A percentile compares a stretch with the other conserved stretches of the same genome.
Evolutionary conservation across 495 filamentous ascomycete genomes (phyloP).

Genomic region (Choiromyces venosus): DNA sequence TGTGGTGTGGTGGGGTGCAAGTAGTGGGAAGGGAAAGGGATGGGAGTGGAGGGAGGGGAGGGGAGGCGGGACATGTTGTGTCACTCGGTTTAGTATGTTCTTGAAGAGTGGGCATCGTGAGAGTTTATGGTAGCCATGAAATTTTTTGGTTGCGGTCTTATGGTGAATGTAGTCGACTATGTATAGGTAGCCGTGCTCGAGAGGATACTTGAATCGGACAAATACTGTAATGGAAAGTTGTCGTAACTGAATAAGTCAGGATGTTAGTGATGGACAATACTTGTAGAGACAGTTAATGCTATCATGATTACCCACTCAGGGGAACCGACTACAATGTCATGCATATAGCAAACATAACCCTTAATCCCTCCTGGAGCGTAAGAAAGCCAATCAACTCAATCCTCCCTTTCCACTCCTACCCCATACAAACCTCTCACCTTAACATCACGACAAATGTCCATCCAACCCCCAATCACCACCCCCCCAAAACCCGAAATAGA

Average conservation of each 20-base stretch:
- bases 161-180: too few relatives aligned
- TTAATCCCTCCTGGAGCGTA: neutral
- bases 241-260: too few relatives aligned
- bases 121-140: neutral
- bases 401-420: neutral
- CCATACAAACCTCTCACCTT: neutral
- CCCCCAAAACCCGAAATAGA: conserved; percentile 3
- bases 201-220: too few relatives aligned
- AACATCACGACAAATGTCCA: too few relatives aligned
- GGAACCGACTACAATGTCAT: neutral
- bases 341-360: neutral
- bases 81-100: too few relatives aligned
- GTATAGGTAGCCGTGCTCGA: neutral
- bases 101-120: neutral
- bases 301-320: neutral
- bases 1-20: too few relatives aligned
- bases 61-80: too few relatives aligned
- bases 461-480: neutral
- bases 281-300: neutral
- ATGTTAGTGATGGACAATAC: neutral
- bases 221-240: too few relatives aligned
- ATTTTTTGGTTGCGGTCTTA: too few relatives aligned
- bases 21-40: too few relatives aligned
- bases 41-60: too few relatives aligned
- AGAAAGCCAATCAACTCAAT: neutral